These are phyloP conservation scores for Dryas drummondii DNA, from an alignment of 306 rosid species.

Conservation along the genomic window DNA sequence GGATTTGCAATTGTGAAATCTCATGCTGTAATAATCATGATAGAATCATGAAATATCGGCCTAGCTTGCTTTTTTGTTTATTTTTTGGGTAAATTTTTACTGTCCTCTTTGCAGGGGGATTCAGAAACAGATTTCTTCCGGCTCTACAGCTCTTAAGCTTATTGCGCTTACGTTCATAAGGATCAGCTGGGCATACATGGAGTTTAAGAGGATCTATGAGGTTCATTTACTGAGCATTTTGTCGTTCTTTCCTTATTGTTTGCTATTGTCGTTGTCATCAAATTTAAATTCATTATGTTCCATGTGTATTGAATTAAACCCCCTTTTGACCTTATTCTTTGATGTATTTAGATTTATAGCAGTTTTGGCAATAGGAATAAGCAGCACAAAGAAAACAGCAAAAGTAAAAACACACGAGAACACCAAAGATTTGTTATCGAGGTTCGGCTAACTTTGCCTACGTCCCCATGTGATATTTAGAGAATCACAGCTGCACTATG, in stretches of 20 bases:
- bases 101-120: slow-evolving; percentile 60
- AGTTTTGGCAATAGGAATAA: too few relatives aligned
- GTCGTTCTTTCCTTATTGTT: not conserved
- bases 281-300: not conserved
- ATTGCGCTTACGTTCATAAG: slow-evolving; percentile 66
- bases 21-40: not conserved
- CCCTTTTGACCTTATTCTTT: too few relatives aligned
- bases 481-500: too few relatives aligned
- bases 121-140: slow-evolving; percentile 73
- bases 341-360: too few relatives aligned
- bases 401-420: too few relatives aligned
- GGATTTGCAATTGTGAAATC: not conserved
- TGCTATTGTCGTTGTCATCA: not conserved
- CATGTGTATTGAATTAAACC: too few relatives aligned
- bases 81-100: not conserved
- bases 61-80: not conserved
- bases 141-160: slow-evolving; percentile 63
- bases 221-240: slow-evolving; percentile 39
- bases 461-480: too few relatives aligned
- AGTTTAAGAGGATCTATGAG: slow-evolving; percentile 82
- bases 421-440: too few relatives aligned
- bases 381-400: too few relatives aligned
- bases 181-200: slow-evolving; percentile 81
- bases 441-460: too few relatives aligned
- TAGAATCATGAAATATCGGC: not conserved